Evolutionary conservation across 164 flowering plant species (phyloP).

Genomic region (Malania oleifera): DNA sequence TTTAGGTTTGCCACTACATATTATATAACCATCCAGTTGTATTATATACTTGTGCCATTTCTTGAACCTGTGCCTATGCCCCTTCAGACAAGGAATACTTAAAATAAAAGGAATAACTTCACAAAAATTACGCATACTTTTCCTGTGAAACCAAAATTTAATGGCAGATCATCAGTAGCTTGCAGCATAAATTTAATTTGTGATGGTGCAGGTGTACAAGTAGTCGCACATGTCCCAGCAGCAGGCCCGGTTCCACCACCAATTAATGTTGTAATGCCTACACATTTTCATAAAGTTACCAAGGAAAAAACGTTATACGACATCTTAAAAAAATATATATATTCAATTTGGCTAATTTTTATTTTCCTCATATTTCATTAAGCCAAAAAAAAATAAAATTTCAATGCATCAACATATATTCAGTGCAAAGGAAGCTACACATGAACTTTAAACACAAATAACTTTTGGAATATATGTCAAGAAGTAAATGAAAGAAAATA

Average conservation of each 20-base stretch:
- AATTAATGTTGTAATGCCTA: slow-evolving; percentile 88
- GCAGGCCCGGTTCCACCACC: slow-evolving; percentile 99
- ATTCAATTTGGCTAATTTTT: no score
- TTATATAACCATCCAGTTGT: neutral
- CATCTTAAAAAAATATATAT: no score
- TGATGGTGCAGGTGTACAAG: slow-evolving; percentile 84
- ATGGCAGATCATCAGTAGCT: slow-evolving; percentile 87
- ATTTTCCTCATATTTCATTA: no score
- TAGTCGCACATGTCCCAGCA: slow-evolving; percentile 90
- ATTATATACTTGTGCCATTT: neutral
- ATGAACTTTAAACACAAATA: no score
- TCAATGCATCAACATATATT: no score
- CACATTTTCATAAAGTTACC: slow-evolving; percentile 6
- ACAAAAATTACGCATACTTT: slow-evolving; percentile 41
- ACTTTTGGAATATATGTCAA: no score
- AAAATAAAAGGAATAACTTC: neutral
- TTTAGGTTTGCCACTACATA: no score
- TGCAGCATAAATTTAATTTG: slow-evolving; percentile 95
- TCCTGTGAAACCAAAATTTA: slow-evolving; percentile 96
- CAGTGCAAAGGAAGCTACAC: no score
- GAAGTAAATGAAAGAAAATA: no score
- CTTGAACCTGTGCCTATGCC: neutral
- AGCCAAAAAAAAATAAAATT: no score
- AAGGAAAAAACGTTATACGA: neutral
- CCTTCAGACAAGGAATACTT: no score